A percentile compares a stretch with the other conserved stretches of the same genome.
These are phyloP conservation scores for Thamnidium elegans DNA, from an alignment of 192 early-diverging fungal genomes.

Conservation along the genomic window DNA sequence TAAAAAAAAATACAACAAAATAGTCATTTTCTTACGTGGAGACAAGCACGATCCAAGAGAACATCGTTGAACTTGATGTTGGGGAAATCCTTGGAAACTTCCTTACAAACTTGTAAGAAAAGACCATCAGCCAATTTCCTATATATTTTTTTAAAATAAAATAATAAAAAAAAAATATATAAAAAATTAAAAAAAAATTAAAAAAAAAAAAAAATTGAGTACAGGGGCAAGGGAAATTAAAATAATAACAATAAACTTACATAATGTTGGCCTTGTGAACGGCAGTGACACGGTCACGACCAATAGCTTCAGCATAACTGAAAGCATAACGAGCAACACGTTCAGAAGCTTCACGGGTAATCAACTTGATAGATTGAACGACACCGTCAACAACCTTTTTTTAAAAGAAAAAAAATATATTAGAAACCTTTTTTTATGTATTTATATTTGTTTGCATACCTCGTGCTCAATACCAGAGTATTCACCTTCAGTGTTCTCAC, in stretches of 20 bases:
- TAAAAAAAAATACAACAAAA: neutral
- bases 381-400: constrained; percentile 81
- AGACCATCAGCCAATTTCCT: constrained; percentile 93
- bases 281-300: constrained; percentile 90
- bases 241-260: constrained; percentile 32
- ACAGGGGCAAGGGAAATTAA: no score
- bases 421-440: neutral
- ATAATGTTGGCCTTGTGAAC: constrained; percentile 98
- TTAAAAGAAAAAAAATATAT: neutral
- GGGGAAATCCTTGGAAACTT: constrained; percentile 87
- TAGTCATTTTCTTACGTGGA: constrained; percentile 40
- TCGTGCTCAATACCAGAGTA: constrained; percentile 98
- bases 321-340: constrained; percentile 92
- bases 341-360: constrained; percentile 90
- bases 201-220: neutral
- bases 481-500: constrained; percentile 99
- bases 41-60: constrained; percentile 90
- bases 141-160: neutral
- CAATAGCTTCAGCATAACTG: constrained; percentile 83
- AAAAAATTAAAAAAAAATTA: neutral
- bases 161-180: neutral
- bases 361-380: constrained; percentile 98
- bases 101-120: constrained; percentile 87
- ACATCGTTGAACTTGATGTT: constrained; percentile 86
- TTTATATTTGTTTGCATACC: constrained; percentile 6